These are phyloP conservation scores for Mrakia blollopis DNA, from an alignment of 768 basidiomycete species.

Conservation along the genomic window DNA sequence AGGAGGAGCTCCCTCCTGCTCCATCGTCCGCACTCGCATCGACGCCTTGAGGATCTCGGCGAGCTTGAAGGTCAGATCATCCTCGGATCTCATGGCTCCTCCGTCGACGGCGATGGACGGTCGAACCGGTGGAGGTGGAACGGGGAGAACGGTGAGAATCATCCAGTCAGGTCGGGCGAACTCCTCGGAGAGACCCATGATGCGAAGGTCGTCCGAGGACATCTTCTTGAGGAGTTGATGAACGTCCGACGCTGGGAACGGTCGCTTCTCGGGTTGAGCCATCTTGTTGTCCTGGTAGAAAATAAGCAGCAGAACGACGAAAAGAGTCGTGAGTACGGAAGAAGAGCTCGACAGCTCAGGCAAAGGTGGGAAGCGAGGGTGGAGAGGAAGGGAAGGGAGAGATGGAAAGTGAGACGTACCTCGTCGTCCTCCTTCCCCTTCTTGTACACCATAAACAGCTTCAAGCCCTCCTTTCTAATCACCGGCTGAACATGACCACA, in stretches of 20 bases:
- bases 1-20: slow-evolving; percentile 93
- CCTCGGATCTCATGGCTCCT: slow-evolving; percentile 92
- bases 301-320: neutral
- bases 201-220: slow-evolving; percentile 74
- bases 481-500: slow-evolving; percentile 88
- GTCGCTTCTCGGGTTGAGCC: slow-evolving; percentile 43
- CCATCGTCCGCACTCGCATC: slow-evolving; percentile 81
- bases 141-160: slow-evolving; percentile 95
- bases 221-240: slow-evolving; percentile 95
- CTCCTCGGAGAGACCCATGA: slow-evolving; percentile 87
- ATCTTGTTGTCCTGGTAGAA: slow-evolving; percentile 36
- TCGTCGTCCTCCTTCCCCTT: slow-evolving; percentile 74
- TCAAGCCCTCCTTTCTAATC: slow-evolving; percentile 89
- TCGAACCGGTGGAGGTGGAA: slow-evolving; percentile 95
- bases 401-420: slow-evolving; percentile 53
- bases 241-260: slow-evolving; percentile 80
- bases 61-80: slow-evolving; percentile 96
- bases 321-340: neutral
- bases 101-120: slow-evolving; percentile 97
- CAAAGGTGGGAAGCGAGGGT: neutral
- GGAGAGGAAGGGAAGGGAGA: neutral
- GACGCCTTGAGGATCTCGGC: slow-evolving; percentile 95
- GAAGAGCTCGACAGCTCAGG: neutral
- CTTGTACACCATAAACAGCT: slow-evolving; percentile 91
- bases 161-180: slow-evolving; percentile 99